Base-by-base conservation (phyloP, 2,329 filamentous ascomycete genomes). In the Ascochyta viciae-villosae region DNA sequence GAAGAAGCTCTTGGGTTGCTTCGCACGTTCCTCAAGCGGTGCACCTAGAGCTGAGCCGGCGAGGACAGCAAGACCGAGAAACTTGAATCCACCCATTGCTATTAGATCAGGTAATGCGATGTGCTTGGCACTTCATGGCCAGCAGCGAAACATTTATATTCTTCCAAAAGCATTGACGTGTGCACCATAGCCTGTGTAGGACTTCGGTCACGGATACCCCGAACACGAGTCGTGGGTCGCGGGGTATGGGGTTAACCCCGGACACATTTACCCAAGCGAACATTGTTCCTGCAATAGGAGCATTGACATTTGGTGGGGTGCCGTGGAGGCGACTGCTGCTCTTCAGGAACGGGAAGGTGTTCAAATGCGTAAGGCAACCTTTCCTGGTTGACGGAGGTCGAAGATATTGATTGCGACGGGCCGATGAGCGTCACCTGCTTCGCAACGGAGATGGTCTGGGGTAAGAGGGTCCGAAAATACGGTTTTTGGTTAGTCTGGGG, bases 1-100 rank as follows among this genome's bases (percentile, higher is more conserved):
- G 9, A 77, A 47, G 45, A 77, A 77, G 45, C 69, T 68, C 58
- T 68, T 67, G 0, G 65, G 65, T 40, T 66, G 66, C 44, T 64
- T 57, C 22, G 60, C 57, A n/a, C 60, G 53, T 35, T 61, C 60
- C 31, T 66, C 66, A 2, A 65, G 33, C 4, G 69, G 68, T 12
- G 60, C 58, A 6, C 66, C 63, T 10, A 56, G 22, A 10, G 37
- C 10, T 15, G 42, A 22, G 1, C 53, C 57, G 29, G 58, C 57
- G 9, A 71, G 44, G 10, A 58, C 57, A 48, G 57, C 62, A 27
- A 68, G 46, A 50, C 59, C 46, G 12, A 64, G 53, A 39, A 65
- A 49, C 37, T 60, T 62, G 27, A 64, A 31, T n/a, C 50, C 27
- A 27, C 62, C 58, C 65, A 68, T 68, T 22, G 22, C 49, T 22